A percentile compares a stretch with the other conserved stretches of the same genome.
Conservation (phyloP, 495 filamentous ascomycete genomes). For the Cenococcum geophilum region DNA sequence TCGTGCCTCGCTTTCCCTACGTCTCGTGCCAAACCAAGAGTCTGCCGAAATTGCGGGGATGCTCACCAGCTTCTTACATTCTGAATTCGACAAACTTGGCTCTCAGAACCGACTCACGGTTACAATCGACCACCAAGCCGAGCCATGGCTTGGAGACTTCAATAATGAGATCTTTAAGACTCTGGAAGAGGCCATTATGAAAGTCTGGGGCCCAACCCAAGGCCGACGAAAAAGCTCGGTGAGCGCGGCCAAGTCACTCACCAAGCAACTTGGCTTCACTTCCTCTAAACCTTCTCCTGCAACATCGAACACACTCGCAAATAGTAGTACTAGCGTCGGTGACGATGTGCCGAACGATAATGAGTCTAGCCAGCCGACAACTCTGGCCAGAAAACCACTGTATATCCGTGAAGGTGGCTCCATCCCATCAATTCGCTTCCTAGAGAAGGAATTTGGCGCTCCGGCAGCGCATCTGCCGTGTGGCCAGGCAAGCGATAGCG, state of each 20-base stretch:
- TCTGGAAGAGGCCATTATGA: constrained; percentile 76
- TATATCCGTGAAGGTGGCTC: constrained; percentile 95
- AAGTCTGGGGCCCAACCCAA: constrained; percentile 61
- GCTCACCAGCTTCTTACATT: constrained; percentile 59
- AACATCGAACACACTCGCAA: constrained; percentile 54
- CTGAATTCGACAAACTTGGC: constrained; percentile 65
- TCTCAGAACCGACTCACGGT: constrained; percentile 77
- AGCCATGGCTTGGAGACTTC: constrained; percentile 92
- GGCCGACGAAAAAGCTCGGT: constrained; percentile 23
- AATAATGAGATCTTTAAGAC: constrained; percentile 86
- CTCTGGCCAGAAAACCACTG: constrained; percentile 49
- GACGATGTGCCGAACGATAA: not conserved
- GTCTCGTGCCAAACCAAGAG: constrained; percentile 88
- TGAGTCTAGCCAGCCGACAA: not conserved
- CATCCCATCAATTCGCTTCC: constrained; percentile 85
- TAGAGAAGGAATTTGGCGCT: constrained; percentile 91
- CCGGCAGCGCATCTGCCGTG: constrained; percentile 91
- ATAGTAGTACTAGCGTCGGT: constrained; percentile 31
- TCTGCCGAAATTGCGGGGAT: constrained; percentile 62
- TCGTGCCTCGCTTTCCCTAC: constrained; percentile 77
- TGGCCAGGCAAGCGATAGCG: constrained; percentile 88
- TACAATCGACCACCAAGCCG: constrained; percentile 82
- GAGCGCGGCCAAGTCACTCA: constrained; percentile 2
- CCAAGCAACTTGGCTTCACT: constrained; percentile 33
- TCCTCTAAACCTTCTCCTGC: constrained; percentile 35